Conservation (phyloP, 768 basidiomycete genomes). For the Amanita jacksonii region DNA sequence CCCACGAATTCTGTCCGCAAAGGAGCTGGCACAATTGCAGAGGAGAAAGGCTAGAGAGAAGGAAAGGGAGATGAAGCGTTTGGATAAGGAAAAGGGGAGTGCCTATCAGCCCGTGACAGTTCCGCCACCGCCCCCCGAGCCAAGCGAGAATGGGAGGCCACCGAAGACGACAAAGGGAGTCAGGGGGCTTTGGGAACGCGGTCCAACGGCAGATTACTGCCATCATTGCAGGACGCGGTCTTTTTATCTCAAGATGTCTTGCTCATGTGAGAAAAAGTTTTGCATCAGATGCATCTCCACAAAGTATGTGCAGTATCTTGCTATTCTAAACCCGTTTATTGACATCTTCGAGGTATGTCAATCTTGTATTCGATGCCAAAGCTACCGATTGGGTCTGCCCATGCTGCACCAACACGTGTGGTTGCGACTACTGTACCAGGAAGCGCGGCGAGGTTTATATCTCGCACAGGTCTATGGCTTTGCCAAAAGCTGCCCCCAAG, state of each 20-base stretch:
- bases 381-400: constrained; percentile 31
- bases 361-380: constrained; percentile 13
- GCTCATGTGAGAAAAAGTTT: constrained; percentile 13
- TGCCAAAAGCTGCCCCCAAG: too few relatives aligned
- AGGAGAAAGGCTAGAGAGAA: constrained; percentile 4
- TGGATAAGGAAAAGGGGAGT: not conserved
- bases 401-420: constrained; percentile 33
- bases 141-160: not conserved
- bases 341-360: constrained; percentile 27
- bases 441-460: constrained; percentile 39
- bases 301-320: constrained; percentile 16
- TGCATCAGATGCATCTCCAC: constrained; percentile 11
- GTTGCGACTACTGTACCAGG: constrained; percentile 35
- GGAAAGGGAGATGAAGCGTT: constrained; percentile 6
- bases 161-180: constrained; percentile 8
- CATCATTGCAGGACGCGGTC: constrained; percentile 16
- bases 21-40: constrained; percentile 6
- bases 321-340: too few relatives aligned
- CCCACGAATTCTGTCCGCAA: constrained; percentile 5
- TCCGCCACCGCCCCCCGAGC: not conserved
- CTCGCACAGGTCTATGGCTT: constrained; percentile 13
- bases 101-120: too few relatives aligned
- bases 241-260: constrained; percentile 11
- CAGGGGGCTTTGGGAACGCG: too few relatives aligned
- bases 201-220: constrained; percentile 13